Evolutionary conservation across 805 yeast genomes (phyloP).

Genomic region (Spencermartinsiella europaea): DNA sequence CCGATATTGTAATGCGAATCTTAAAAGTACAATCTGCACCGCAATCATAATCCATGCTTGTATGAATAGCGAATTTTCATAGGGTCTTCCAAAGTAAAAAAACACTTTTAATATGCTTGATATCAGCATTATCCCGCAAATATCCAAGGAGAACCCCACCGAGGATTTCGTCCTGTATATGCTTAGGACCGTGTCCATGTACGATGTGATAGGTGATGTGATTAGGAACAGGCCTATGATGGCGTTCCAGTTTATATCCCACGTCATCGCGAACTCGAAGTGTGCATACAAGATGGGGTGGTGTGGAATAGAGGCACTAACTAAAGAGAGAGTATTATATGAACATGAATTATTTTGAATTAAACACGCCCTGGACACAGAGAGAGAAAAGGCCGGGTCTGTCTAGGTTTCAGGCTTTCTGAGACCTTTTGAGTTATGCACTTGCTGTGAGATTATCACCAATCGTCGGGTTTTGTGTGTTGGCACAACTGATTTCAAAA

Average conservation of each 20-base stretch:
- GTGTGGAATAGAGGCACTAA: no score
- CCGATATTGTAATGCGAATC: slow-evolving; percentile 47
- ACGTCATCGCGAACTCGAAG: no score
- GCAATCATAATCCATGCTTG: slow-evolving; percentile 84
- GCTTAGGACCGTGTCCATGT: slow-evolving; percentile 73
- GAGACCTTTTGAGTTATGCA: no score
- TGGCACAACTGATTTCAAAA: no score
- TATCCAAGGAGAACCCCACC: slow-evolving; percentile 83
- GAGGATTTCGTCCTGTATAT: slow-evolving; percentile 61
- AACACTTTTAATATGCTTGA: slow-evolving; percentile 68
- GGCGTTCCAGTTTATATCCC: not conserved
- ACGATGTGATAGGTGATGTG: slow-evolving; percentile 79
- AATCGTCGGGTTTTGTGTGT: no score
- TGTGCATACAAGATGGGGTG: no score
- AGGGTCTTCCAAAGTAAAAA: slow-evolving; percentile 75
- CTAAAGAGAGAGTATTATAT: no score
- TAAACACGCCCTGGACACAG: no score
- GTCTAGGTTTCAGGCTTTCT: no score
- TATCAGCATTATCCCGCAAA: slow-evolving; percentile 85
- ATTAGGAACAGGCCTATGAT: slow-evolving; percentile 54
- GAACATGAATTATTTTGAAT: no score
- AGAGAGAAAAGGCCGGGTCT: no score
- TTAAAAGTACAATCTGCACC: slow-evolving; percentile 62
- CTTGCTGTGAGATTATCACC: no score
- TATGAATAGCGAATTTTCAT: slow-evolving; percentile 68